Base-by-base conservation (phyloP, 2,329 filamentous ascomycete species). In the Cladobotryum mycophilum region DNA sequence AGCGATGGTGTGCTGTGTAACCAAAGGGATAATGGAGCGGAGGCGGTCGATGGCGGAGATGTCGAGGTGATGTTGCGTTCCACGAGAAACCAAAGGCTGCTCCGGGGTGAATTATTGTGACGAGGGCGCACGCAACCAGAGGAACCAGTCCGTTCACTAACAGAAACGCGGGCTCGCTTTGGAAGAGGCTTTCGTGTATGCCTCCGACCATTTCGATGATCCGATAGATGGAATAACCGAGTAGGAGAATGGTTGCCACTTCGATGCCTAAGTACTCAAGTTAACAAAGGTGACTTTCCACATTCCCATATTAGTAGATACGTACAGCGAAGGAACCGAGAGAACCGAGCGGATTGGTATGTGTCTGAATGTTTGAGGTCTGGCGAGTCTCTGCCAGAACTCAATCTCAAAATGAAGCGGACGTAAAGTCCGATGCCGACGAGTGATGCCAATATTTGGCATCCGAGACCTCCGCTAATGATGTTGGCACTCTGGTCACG, bases 321-420 rank as follows among this genome's bases (percentile, higher is more conserved):
- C 69, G 54, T 67, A 79, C 76, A 67, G 47, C 72, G 56, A 4
- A 78, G 60, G 40, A 76, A 76, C 4, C 61, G 60, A 47, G 64
- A 72, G 56, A 78, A 79, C 5, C 62, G 60, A 0, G 59, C 49
- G 2, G 74, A 74, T 8, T 63, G 64, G 55, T 76, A 77, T 14
- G 76, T 58, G 2, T 59, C 54, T 0, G 67, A 62, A 51, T 70
- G 69, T 13, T 61, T 69, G 4, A 63, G 59, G 53, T 77, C 71
- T 8, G 74, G 61, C 13, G 61, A 56, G 30, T 69, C 65, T 34
- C 63, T 64, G 14, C 67, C 67, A 13, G 65, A 68, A 44, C 64
- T 64, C 7, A 76, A 55, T 35, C 64, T 63, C 34, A 70, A 57
- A 13, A 67, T 67, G 40, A 77, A 75, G 55, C 64, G 74, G 45